Evolutionary conservation across 2,329 filamentous ascomycete genomes (phyloP).

Genomic region (Fusarium sp.): DNA sequence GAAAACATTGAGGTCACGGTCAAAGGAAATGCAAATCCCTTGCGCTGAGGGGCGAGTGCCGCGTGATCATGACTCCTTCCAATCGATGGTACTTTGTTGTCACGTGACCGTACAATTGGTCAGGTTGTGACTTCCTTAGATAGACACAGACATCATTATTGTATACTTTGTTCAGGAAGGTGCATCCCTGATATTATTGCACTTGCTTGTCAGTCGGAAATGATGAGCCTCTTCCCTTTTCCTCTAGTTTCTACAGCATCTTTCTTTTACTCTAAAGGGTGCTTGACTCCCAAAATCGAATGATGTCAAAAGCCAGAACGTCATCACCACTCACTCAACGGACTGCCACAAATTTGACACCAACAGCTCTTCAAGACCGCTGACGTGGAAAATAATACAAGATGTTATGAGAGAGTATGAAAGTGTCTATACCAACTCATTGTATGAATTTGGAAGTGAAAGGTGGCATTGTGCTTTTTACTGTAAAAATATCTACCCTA

Average conservation of each 20-base stretch:
- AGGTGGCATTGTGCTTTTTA: background rate
- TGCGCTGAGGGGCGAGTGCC: slow-evolving; percentile 7
- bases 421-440: background rate
- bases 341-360: background rate
- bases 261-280: background rate
- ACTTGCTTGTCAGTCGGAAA: background rate
- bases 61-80: slow-evolving; percentile 19
- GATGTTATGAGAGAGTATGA: background rate
- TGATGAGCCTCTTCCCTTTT: background rate
- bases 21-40: background rate
- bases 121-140: background rate
- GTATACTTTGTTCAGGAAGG: background rate
- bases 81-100: background rate
- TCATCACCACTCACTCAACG: background rate
- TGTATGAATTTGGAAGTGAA: background rate
- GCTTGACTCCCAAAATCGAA: background rate
- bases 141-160: background rate
- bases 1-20: slow-evolving; percentile 4
- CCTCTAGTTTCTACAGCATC: too few species aligned
- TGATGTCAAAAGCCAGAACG: background rate
- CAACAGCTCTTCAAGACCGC: background rate
- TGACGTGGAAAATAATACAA: background rate
- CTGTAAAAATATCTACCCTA: background rate
- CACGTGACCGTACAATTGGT: slow-evolving; percentile 18
- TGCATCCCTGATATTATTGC: background rate